Evolutionary conservation across 75 land plant species (phyloP), one percentile per base, ranked within the genome.

Genomic region (Sequoia sempervirens): DNA sequence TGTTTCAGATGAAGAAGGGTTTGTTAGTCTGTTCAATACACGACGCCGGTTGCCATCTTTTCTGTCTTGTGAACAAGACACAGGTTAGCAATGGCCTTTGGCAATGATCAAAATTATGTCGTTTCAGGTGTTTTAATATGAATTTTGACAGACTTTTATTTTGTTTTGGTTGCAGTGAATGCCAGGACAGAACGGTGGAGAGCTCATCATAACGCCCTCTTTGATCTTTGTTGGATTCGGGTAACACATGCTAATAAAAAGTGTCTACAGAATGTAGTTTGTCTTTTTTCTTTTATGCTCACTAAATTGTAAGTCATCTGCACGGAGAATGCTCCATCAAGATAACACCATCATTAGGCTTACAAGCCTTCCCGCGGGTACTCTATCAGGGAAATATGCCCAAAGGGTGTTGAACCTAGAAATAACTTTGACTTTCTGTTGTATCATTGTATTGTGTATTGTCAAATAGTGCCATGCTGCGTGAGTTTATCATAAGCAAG

Each of bases 1-100:
- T 0, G 92, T 97, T 17, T 90, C 99, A 0, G 99, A 97, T 64
- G 99, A 97, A 85, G 94, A 91, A 58, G 99, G 99, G 3, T 95
- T 83, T 81, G 87, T 97, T 56, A 91, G 92, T 79, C 83, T 97
- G 58, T 94, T 86, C 78, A 87, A 97, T 84, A 92, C 97, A 28
- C 84, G 89, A 20, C 76, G 83, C 32, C 85, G 64, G 52, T 66
- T 93, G 43, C 86, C 92, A 20, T 87, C 93, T 8, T 87, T 56
- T 26, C 47, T 86, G 36, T 74, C 86, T 47, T 89, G 88, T 58
- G 15, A 78, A 78, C 30, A 43, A 10, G 47, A 78, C n/a, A 78
- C 80, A 45, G 80, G 80, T 78, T 78, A n/a, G 5, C 11, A 2
- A 2, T 32, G 30, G 14, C 9, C 54, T 82, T 58, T 40, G 26